Evolutionary conservation across 2,329 filamentous ascomycete genomes (phyloP), one percentile per base, ranked within the genome.

Genomic region (Ceratocystis papillata): DNA sequence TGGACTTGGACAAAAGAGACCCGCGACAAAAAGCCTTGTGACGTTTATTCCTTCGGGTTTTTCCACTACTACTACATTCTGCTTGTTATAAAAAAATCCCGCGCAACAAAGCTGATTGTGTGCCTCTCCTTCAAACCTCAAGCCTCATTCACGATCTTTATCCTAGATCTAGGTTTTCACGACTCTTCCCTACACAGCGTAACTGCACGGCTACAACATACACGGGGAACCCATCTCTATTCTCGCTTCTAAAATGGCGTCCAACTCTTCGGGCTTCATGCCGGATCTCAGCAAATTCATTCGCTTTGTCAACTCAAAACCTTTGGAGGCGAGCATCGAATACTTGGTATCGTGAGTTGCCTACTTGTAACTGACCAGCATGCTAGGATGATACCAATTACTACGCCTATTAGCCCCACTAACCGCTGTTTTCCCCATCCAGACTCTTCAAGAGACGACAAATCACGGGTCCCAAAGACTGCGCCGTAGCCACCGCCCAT

Each of bases 361-460:
- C 48, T 25, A 10, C 3, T 22, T 53, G n/a, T 25, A 53, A 12
- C 68, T 53, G 8, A 25, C 3, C 12, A 12, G 8, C 17, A 22
- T n/a, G 5, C 17, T 22, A 20, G 46, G 17, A 48, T 20, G 20
- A 17, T 10, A 20, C 17, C 45, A 48, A 48, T 7, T 4, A 41
- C 10, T 41, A 4, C 10, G 37, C 37, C 10, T 2, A 22, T 28
- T 17, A 44, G 20, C 33, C 30, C 61, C 59, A 28, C 59, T 33
- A 50, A 50, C 55, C 61, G 22, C 25, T 63, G n/a, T 33, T 30
- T 12, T 30, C 20, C 22, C 37, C 15, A 15, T 69, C 22, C 71
- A 94, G 90, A 64, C 85, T 96, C 22, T 83, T 99, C 70, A 96
- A 96, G 76, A 83, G 92, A 74, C 83, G 92, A 71, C 93, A 97